These are phyloP conservation scores for Kodamaea sp. DNA, from an alignment of 1,139 yeast genomes.

Conservation along the genomic window DNA sequence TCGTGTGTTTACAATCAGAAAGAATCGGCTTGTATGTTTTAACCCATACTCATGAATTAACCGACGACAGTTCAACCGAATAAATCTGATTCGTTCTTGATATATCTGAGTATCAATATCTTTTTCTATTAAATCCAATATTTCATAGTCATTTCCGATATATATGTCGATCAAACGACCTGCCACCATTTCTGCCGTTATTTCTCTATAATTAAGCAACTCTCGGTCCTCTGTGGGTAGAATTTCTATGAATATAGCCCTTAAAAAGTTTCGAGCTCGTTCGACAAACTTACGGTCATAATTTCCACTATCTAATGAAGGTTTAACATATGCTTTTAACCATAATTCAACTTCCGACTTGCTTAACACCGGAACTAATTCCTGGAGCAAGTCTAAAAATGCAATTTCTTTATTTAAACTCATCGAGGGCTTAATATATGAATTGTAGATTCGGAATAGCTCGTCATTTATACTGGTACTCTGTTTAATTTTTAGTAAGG, in stretches of 20 bases:
- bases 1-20: slow-evolving; percentile 30
- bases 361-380: slow-evolving; percentile 37
- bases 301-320: slow-evolving; percentile 64
- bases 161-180: slow-evolving; percentile 29
- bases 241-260: slow-evolving; percentile 25
- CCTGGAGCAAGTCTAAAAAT: slow-evolving; percentile 46
- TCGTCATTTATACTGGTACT: slow-evolving; percentile 47
- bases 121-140: slow-evolving; percentile 15
- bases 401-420: slow-evolving; percentile 34
- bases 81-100: slow-evolving; percentile 49
- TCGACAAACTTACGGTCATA: slow-evolving; percentile 38
- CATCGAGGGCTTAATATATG: slow-evolving; percentile 31
- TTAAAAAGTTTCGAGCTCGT: slow-evolving; percentile 41
- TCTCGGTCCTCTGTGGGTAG: slow-evolving; percentile 26
- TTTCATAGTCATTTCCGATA: slow-evolving; percentile 20
- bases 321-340: slow-evolving; percentile 49
- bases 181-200: slow-evolving; percentile 26
- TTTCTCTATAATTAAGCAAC: slow-evolving; percentile 20
- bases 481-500: slow-evolving; percentile 32
- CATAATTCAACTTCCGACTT: slow-evolving; percentile 44
- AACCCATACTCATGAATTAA: slow-evolving; percentile 41
- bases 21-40: slow-evolving; percentile 29
- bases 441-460: slow-evolving; percentile 41
- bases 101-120: slow-evolving; percentile 29
- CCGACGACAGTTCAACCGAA: slow-evolving; percentile 39